These are phyloP conservation scores for Astrocystis sublimbata DNA, from an alignment of 495 filamentous ascomycete species.

Conservation along the genomic window DNA sequence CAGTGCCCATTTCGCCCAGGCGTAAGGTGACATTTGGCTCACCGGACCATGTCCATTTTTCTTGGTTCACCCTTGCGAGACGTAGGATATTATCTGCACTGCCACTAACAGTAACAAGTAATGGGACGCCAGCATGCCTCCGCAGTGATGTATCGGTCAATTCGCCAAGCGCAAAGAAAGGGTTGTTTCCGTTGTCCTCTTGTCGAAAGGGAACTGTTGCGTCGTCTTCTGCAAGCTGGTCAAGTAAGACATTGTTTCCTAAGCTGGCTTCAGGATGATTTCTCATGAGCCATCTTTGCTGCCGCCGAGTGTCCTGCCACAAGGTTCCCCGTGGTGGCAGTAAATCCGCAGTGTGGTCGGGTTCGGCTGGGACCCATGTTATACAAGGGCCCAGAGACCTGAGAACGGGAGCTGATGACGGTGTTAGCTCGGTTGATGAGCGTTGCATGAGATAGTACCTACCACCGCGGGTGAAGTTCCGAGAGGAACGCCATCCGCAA, in stretches of 20 bases:
- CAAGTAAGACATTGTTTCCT: slow-evolving; percentile 29
- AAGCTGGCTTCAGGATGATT: slow-evolving; percentile 41
- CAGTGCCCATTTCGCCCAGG: slow-evolving; percentile 34
- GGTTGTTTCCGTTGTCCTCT: slow-evolving; percentile 13
- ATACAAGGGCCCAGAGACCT: slow-evolving; percentile 40
- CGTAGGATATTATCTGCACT: slow-evolving; percentile 54
- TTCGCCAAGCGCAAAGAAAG: slow-evolving; percentile 41
- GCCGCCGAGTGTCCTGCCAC: slow-evolving; percentile 24
- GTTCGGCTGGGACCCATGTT: slow-evolving; percentile 36
- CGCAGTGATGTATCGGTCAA: slow-evolving; percentile 33
- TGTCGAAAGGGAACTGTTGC: slow-evolving; percentile 11
- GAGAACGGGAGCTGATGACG: slow-evolving; percentile 38
- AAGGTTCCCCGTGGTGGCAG: slow-evolving; percentile 18
- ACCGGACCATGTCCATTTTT: slow-evolving; percentile 50
- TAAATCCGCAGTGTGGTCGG: slow-evolving; percentile 8
- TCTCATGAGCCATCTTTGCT: slow-evolving; percentile 41
- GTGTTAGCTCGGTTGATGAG: slow-evolving; percentile 19
- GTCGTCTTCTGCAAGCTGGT: slow-evolving; percentile 31
- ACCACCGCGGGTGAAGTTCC: slow-evolving; percentile 28
- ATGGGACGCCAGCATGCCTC: slow-evolving; percentile 24
- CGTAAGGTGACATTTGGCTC: slow-evolving; percentile 39
- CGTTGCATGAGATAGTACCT: slow-evolving; percentile 19
- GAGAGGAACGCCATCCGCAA: slow-evolving; percentile 33
- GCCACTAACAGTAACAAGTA: slow-evolving; percentile 53
- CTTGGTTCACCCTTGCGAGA: slow-evolving; percentile 42